Evolutionary conservation across 2,329 filamentous ascomycete genomes (phyloP).

Genomic region (Monilinia laxa): DNA sequence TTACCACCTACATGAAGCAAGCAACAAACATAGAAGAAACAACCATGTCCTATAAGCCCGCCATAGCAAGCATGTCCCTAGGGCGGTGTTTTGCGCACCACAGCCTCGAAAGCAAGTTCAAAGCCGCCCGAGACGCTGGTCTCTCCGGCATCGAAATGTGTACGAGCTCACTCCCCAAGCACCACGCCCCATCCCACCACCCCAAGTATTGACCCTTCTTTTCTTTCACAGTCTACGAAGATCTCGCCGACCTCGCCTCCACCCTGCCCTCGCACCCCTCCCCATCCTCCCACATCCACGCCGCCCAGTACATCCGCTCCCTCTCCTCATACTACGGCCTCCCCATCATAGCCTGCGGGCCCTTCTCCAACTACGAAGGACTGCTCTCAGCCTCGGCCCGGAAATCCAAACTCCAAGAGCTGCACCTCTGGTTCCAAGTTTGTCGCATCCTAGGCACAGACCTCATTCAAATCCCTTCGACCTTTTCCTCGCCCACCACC

Average conservation of each 20-base stretch:
- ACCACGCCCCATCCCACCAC: not conserved
- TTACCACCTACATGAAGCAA: not conserved
- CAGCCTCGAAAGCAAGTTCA: conserved; percentile 63
- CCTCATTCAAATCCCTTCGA: conserved; percentile 72
- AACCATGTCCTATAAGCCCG: conserved; percentile 57
- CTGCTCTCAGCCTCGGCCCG: conserved; percentile 62
- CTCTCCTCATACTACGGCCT: conserved; percentile 59
- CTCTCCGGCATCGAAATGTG: conserved; percentile 71
- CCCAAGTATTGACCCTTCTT: not conserved
- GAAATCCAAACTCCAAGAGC: conserved; percentile 56
- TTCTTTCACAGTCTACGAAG: conserved; percentile 58
- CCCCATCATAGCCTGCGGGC: conserved; percentile 56
- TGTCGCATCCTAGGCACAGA: conserved; percentile 66
- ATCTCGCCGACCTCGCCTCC: conserved; percentile 61
- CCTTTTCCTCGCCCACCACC: conserved; percentile 46
- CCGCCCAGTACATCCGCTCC: conserved; percentile 55
- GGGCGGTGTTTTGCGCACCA: conserved; percentile 52
- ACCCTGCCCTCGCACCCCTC: conserved; percentile 36
- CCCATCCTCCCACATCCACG: conserved; percentile 50
- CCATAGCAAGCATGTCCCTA: conserved; percentile 76
- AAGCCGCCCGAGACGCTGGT: conserved; percentile 63
- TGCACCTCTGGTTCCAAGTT: conserved; percentile 69
- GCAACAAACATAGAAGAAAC: not conserved
- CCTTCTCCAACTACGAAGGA: conserved; percentile 77
- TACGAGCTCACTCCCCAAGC: not conserved